Evolutionary conservation across 225 moss, liverwort and hornwort genomes (phyloP).

Genomic region (Sphagnum contortum): DNA sequence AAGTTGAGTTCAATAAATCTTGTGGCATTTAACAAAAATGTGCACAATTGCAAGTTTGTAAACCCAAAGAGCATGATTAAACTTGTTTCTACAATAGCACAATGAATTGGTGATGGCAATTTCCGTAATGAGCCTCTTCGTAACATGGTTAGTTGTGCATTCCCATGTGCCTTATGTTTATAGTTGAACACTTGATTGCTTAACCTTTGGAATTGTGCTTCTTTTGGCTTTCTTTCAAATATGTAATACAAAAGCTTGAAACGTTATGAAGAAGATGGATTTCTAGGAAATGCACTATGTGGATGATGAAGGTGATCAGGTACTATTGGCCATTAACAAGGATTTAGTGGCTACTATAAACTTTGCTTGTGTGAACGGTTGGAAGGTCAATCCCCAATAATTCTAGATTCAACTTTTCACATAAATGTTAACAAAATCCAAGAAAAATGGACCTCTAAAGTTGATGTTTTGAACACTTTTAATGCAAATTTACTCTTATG

Average conservation of each 20-base stretch:
- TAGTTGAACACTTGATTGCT: neutral
- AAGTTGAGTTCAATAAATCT: too few relatives aligned
- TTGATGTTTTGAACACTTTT: too few relatives aligned
- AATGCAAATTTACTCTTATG: too few relatives aligned
- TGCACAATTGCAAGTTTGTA: slow-evolving; percentile 14
- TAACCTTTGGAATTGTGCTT: too few relatives aligned
- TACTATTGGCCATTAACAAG: slow-evolving; percentile 77
- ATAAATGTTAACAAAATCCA: too few relatives aligned
- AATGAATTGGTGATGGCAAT: slow-evolving; percentile 87
- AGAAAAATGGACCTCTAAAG: too few relatives aligned
- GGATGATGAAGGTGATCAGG: slow-evolving; percentile 97
- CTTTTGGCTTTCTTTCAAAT: neutral
- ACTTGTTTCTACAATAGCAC: slow-evolving; percentile 90
- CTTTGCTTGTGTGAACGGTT: slow-evolving; percentile 79
- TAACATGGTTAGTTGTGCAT: slow-evolving; percentile 56
- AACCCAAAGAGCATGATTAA: slow-evolving; percentile 97
- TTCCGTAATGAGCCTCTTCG: slow-evolving; percentile 75
- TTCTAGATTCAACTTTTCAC: too few relatives aligned
- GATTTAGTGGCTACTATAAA: slow-evolving; percentile 91
- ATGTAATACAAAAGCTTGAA: too few relatives aligned
- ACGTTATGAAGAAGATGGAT: neutral
- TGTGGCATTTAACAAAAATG: too few relatives aligned
- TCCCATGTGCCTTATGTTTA: neutral
- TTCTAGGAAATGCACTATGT: slow-evolving; percentile 59
- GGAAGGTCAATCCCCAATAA: slow-evolving; percentile 50